phyloP scores from a whole-genome alignment of 164 flowering plant species.

The Vitis vinifera region DNA sequence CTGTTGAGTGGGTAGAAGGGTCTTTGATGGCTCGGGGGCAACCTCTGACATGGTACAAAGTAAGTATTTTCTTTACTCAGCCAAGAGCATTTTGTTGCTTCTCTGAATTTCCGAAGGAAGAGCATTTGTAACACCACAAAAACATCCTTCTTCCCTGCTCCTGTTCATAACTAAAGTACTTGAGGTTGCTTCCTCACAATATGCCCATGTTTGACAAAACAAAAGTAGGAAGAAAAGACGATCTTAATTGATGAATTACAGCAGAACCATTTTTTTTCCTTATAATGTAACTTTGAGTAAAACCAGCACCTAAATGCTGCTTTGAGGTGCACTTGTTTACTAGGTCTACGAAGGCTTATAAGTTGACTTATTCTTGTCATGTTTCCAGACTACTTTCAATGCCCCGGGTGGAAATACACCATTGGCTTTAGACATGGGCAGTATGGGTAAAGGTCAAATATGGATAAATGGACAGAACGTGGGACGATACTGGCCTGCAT shows the following conservation, averaged over 20 bases:
- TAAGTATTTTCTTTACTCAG: slow-evolving; percentile 27
- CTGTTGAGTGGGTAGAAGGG: slow-evolving; percentile 80
- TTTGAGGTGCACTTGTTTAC: too few species aligned
- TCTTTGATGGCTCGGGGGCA: slow-evolving; percentile 49
- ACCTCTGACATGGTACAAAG: slow-evolving; percentile 91
- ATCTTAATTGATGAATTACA: too few species aligned
- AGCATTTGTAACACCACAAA: too few species aligned
- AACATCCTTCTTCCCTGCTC: too few species aligned
- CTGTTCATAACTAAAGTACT: too few species aligned
- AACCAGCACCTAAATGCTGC: too few species aligned
- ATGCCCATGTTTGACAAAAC: too few species aligned
- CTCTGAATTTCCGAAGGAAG: not conserved
- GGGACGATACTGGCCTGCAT: slow-evolving; percentile 96
- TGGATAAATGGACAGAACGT: slow-evolving; percentile 88
- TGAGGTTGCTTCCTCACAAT: too few species aligned
- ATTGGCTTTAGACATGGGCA: slow-evolving; percentile 84
- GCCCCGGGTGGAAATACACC: slow-evolving; percentile 76
- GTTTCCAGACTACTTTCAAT: slow-evolving; percentile 64
- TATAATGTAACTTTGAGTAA: not conserved
- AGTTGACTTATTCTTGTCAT: not conserved
- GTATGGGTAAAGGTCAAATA: slow-evolving; percentile 92
- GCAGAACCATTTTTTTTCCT: not conserved
- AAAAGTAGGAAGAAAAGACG: too few species aligned
- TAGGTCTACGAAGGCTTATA: not conserved
- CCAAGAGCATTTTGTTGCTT: not conserved